Base-by-base conservation (phyloP, 768 basidiomycete species). In the Thelephora ganbajun region DNA sequence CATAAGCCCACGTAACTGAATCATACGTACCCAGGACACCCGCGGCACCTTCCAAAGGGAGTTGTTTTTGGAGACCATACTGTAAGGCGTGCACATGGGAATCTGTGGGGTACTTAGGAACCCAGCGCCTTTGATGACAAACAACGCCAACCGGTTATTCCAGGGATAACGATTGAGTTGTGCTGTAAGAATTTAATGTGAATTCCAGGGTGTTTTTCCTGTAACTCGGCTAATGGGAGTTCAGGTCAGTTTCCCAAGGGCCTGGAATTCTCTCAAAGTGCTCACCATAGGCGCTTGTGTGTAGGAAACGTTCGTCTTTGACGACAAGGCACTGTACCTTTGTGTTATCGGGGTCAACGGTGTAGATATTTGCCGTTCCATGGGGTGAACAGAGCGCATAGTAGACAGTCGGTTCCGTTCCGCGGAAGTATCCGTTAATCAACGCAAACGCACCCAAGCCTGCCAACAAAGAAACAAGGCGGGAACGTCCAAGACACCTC, bases 11-110 rank as follows among this genome's bases (percentile, higher is more conserved):
- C 7, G 23, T 43, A 33, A 19, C 9, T 2, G 39, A 14, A n/a
- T 14, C 22, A 16, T 41, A 14, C 52, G 36, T 44, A 75, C 83
- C 84, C 69, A 70, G 59, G 22, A 80, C 67, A 3, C 73, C 76
- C 36, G 64, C 66, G 2, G 78, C 73, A 36, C 77, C 76, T 59
- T 77, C 79, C 5, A 91, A 67, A 43, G 79, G 73, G 36, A 88
- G 69, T 48, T 76, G 69, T 43, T 71, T 69, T 23, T 70, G 72
- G 18, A 78, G 79, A 11, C 87, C 87, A 56, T 87, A 86, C 61
- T 85, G 82, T 2, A 90, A 67, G 33, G 84, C 74, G 56, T 90
- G 86, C 0, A 69, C 80, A 63, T 89, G 86, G 2, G 85, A 82
- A 63, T 89, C 86, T 83, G 54, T 16, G 34, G n/a, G 47, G 26